Evolutionary conservation across 768 basidiomycete species (phyloP).

Genomic region (Gelatoporia subvermispora): DNA sequence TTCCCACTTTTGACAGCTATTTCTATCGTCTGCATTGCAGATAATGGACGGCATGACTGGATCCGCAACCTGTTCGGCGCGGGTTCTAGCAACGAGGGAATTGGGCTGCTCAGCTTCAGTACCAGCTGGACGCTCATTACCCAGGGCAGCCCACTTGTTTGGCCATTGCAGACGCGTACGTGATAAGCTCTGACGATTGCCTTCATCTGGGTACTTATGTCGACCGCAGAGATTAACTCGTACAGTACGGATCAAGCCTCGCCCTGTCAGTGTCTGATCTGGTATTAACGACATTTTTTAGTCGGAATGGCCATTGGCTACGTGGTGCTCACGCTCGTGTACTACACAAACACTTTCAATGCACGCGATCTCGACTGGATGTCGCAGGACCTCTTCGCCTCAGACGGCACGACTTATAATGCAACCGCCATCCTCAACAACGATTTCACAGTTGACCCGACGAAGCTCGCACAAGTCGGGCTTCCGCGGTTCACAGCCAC

Average conservation of each 20-base stretch:
- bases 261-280: not conserved
- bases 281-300: constrained; percentile 11
- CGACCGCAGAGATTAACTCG: constrained; percentile 34
- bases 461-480: constrained; percentile 24
- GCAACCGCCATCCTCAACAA: constrained; percentile 37
- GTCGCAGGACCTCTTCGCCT: constrained; percentile 42
- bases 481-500: constrained; percentile 38
- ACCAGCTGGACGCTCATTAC: constrained; percentile 51
- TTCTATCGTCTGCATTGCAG: constrained; percentile 43
- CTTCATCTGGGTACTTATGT: not conserved
- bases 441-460: constrained; percentile 31
- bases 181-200: constrained; percentile 1
- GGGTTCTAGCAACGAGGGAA: constrained; percentile 47
- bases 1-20: constrained; percentile 43
- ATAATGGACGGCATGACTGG: constrained; percentile 40
- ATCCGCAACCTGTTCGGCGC: constrained; percentile 37
- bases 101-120: constrained; percentile 43
- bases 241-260: constrained; percentile 34
- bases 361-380: constrained; percentile 42
- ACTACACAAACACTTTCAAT: constrained; percentile 42
- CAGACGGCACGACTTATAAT: constrained; percentile 34
- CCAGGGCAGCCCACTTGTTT: constrained; percentile 49
- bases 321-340: constrained; percentile 34
- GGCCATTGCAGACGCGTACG: constrained; percentile 52
- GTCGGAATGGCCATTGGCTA: constrained; percentile 48